A percentile compares a stretch with the other conserved stretches of the same genome.
Evolutionary conservation across 768 basidiomycete species (phyloP).

Genomic region (Rhizopogon sp.): DNA sequence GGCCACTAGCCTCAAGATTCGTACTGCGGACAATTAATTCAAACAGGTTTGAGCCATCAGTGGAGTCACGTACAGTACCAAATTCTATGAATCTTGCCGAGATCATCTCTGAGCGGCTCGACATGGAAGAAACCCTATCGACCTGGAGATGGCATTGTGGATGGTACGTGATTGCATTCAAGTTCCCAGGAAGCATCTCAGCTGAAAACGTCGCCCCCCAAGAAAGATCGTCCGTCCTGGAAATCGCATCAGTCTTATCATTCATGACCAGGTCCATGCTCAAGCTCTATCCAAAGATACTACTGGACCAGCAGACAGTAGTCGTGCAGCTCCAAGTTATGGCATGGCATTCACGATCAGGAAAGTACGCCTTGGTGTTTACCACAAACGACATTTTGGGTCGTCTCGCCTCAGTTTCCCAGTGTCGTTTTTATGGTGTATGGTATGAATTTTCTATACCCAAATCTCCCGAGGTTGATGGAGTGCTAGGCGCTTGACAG

Average conservation of each 20-base stretch:
- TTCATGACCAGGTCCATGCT: constrained; percentile 93
- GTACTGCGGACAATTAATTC: too few relatives aligned
- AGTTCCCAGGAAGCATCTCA: constrained; percentile 29
- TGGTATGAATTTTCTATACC: constrained; percentile 49
- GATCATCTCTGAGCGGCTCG: too few relatives aligned
- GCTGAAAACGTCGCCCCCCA: constrained; percentile 68
- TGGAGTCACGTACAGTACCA: too few relatives aligned
- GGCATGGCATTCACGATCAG: constrained; percentile 83
- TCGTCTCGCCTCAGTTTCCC: too few relatives aligned
- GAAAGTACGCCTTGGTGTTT: constrained; percentile 46
- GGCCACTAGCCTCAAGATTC: too few relatives aligned
- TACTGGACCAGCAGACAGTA: constrained; percentile 69
- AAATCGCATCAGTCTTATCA: constrained; percentile 79
- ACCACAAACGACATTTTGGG: too few relatives aligned
- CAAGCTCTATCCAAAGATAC: constrained; percentile 70
- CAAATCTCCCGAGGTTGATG: constrained; percentile 78
- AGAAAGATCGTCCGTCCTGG: constrained; percentile 78
- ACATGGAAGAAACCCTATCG: too few relatives aligned
- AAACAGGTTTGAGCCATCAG: too few relatives aligned
- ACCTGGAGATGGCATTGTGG: too few relatives aligned
- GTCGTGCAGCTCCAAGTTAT: constrained; percentile 68
- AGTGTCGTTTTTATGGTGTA: not conserved
- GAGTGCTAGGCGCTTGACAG: constrained; percentile 89
- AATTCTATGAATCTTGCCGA: too few relatives aligned
- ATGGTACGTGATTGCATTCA: too few relatives aligned